Evolutionary conservation across 1,284 basidiomycete species (phyloP), one percentile per base, ranked within the genome.

Genomic region (Testicularia cyperi): DNA sequence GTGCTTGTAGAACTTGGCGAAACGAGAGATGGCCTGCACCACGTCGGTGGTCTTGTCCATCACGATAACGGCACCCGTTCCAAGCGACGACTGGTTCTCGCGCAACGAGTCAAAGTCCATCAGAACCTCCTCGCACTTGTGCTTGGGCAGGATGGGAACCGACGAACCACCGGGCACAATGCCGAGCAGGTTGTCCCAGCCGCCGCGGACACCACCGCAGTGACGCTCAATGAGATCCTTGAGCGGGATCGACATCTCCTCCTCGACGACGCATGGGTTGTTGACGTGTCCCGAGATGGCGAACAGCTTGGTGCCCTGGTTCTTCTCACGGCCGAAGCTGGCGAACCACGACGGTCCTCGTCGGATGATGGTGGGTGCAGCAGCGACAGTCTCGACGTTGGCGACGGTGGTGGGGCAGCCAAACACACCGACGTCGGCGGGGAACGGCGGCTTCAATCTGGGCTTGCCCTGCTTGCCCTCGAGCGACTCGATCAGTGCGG

Each of bases 81-180:
- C 94, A 58, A 98, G 85, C 78, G 92, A 90, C 15, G 90, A 88
- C 72, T 91, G 88, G 14, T 89, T 86, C 77, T 97, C 94, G 78
- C 94, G 94, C 51, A 97, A 83, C 6, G 92, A 96, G 80, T 98
- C 94, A 77, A 88, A 98, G 80, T 98, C 94, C 94, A 98, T 98
- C 25, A 75, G 63, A 7, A 68, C 72, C 30, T 68, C 47, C 26
- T 70, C 71, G 47, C 72, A 74, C 43, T 63, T 65, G 54, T 72
- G 80, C 57, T 85, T 88, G 15, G 90, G 90, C 46, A 97, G 80
- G 44, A 97, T 85, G n/a, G 94, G 94, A 1, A 97, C 94, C 9
- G 92, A 96, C 52, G 87, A 88, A 35, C 94, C 94, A 61, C 94
- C 92, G 6, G 94, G 92, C 40, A 97, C 85, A 72, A 97, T 91